phyloP scores from a whole-genome alignment of 768 basidiomycete genomes.

The Boletus patriciae region DNA sequence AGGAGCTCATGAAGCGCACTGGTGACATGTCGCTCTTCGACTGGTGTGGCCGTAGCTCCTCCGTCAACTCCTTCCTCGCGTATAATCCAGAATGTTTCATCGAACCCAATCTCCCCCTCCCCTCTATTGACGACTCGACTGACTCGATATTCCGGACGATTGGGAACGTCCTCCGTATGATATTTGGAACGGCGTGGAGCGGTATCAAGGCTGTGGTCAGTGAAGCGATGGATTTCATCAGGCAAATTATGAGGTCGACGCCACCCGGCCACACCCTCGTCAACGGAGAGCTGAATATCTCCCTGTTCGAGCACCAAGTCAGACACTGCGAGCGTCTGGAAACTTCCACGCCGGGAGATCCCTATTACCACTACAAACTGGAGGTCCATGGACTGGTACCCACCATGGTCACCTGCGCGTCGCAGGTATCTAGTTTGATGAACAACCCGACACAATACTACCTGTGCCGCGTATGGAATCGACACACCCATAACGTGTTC shows the following conservation, averaged over 20 bases:
- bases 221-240: constrained; percentile 1
- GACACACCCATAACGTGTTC: constrained; percentile 14
- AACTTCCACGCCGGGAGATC: neutral
- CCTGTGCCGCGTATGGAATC: constrained; percentile 25
- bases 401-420: constrained; percentile 9
- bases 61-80: constrained; percentile 26
- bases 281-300: constrained; percentile 25
- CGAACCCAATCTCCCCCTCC: neutral
- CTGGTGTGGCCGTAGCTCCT: constrained; percentile 23
- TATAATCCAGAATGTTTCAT: constrained; percentile 17
- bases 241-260: constrained; percentile 3
- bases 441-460: constrained; percentile 11
- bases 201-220: constrained; percentile 4
- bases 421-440: neutral
- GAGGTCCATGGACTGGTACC: constrained; percentile 9
- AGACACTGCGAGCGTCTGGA: constrained; percentile 4
- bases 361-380: constrained; percentile 12
- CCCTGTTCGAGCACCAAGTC: constrained; percentile 25
- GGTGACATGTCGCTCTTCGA: constrained; percentile 25
- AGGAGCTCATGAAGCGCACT: constrained; percentile 30
- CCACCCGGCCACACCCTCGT: constrained; percentile 21
- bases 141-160: constrained; percentile 16
- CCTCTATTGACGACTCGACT: constrained; percentile 3
- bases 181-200: constrained; percentile 10
- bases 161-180: constrained; percentile 5